Evolutionary conservation across 2,329 filamentous ascomycete species (phyloP).

Genomic region (Fusarium torulosum): DNA sequence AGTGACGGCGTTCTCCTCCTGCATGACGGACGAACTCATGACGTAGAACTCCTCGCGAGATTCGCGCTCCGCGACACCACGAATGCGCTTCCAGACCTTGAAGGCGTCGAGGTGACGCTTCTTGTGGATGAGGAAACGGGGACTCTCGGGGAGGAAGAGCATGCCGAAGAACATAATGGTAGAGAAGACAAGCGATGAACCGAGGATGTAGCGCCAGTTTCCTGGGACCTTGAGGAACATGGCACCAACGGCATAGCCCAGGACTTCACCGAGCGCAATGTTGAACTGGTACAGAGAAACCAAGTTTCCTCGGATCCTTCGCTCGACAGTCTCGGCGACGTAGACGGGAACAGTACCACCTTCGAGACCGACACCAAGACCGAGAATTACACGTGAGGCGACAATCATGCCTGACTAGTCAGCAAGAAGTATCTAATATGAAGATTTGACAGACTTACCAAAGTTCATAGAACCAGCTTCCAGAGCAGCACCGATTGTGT

Average conservation of each 20-base stretch:
- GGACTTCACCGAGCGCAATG: conserved; percentile 79
- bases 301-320: conserved; percentile 75
- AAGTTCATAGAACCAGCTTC: conserved; percentile 77
- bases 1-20: conserved; percentile 66
- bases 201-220: conserved; percentile 81
- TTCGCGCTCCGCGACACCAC: conserved; percentile 68
- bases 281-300: conserved; percentile 82
- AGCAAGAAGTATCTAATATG: rapidly evolving
- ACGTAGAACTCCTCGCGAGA: conserved; percentile 77
- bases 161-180: conserved; percentile 64
- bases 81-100: conserved; percentile 79
- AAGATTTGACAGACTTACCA: conserved; percentile 52
- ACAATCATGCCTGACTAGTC: conserved; percentile 70
- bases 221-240: conserved; percentile 78
- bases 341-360: conserved; percentile 82
- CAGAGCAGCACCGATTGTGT: conserved; percentile 76
- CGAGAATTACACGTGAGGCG: conserved; percentile 74
- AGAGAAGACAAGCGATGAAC: conserved; percentile 78
- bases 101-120: conserved; percentile 60
- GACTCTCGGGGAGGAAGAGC: conserved; percentile 78
- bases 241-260: conserved; percentile 79
- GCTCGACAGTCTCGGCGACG: conserved; percentile 78
- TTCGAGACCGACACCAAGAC: conserved; percentile 78
- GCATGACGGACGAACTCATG: conserved; percentile 73
- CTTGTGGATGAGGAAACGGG: conserved; percentile 78